Conservation (phyloP, 1,284 basidiomycete genomes). For the Malassezia vespertilionis region DNA sequence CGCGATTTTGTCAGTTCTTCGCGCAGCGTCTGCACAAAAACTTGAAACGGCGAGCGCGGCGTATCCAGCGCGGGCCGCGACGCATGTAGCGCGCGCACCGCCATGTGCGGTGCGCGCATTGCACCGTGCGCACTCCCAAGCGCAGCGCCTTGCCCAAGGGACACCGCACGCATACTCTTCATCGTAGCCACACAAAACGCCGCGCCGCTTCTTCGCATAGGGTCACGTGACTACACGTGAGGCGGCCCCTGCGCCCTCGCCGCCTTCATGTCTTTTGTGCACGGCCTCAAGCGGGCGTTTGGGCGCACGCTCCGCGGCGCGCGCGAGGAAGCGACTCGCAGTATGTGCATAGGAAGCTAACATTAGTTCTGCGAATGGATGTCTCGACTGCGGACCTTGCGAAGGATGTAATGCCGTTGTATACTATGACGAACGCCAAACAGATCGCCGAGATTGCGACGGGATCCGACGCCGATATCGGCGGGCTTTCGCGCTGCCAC, state of each 20-base stretch:
- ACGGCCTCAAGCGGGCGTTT: constrained; percentile 29
- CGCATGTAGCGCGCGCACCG: constrained; percentile 10
- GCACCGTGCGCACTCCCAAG: neutral
- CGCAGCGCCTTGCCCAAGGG: neutral
- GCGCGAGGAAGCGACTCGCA: constrained; percentile 31
- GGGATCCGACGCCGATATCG: constrained; percentile 73
- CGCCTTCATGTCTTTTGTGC: constrained; percentile 25
- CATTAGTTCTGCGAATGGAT: constrained; percentile 38
- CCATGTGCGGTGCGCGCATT: neutral
- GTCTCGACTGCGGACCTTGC: constrained; percentile 26
- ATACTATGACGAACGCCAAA: constrained; percentile 19
- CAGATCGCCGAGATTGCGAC: constrained; percentile 53
- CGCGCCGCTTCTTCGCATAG: constrained; percentile 4
- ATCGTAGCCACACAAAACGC: neutral
- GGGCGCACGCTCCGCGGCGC: constrained; percentile 31
- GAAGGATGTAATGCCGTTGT: constrained; percentile 27
- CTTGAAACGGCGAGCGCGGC: constrained; percentile 69
- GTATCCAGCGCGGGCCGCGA: constrained; percentile 8
- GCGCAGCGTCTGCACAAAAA: constrained; percentile 82
- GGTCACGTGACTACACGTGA: constrained; percentile 15
- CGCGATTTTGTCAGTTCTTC: constrained; percentile 88
- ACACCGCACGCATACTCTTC: no score
- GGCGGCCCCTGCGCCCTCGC: neutral
- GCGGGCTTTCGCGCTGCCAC: constrained; percentile 60
- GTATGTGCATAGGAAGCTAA: constrained; percentile 10